A percentile compares a stretch with the other conserved stretches of the same genome.
These are phyloP conservation scores for Zygoascus biomembranicola DNA, from an alignment of 805 yeast species.

Conservation along the genomic window DNA sequence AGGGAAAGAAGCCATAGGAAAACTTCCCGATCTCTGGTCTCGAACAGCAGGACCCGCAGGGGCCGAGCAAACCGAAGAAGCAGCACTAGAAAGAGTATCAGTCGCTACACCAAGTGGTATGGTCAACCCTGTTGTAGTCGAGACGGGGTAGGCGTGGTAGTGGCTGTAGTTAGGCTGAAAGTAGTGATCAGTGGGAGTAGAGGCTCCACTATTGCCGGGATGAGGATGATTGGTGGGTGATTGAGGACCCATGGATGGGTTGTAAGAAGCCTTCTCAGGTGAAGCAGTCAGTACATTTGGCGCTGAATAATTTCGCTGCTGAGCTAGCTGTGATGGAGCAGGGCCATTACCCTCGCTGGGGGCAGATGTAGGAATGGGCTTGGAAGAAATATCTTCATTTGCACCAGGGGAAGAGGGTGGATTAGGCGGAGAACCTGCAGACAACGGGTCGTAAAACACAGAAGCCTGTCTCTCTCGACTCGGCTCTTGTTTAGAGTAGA, in stretches of 20 bases:
- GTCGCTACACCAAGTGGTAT: background rate
- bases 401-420: background rate
- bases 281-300: background rate
- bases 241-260: background rate
- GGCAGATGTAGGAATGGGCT: slow-evolving; percentile 1
- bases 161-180: background rate
- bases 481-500: background rate
- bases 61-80: background rate
- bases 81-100: background rate
- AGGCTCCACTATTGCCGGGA: background rate
- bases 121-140: slow-evolving; percentile 4
- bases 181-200: background rate
- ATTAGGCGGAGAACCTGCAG: slow-evolving; percentile 1
- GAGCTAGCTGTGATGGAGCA: background rate
- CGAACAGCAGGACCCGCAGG: slow-evolving; percentile 10
- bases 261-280: background rate
- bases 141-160: background rate
- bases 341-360: background rate
- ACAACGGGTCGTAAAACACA: slow-evolving; percentile 17
- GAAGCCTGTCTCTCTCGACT: slow-evolving; percentile 16
- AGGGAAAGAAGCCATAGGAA: slow-evolving; percentile 13
- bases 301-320: background rate
- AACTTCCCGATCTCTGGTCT: slow-evolving; percentile 23
- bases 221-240: background rate
- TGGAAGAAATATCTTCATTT: background rate